These are phyloP conservation scores for Salvia rosmarinus DNA, from an alignment of 257 asterid species.

Conservation along the genomic window DNA sequence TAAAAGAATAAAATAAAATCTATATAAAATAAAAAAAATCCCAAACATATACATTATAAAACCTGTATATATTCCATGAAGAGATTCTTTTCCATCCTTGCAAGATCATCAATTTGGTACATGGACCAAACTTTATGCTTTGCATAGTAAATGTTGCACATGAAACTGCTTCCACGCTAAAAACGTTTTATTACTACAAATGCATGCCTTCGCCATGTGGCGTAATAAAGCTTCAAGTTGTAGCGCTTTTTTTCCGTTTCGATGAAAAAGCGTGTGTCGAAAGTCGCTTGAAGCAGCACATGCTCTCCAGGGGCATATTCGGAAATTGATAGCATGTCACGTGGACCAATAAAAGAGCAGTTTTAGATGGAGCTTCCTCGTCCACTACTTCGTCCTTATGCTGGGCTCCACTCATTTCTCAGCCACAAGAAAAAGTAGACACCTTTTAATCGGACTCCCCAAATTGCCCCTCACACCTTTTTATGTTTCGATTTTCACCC, in stretches of 20 bases:
- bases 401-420: slow-evolving; percentile 17
- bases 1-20: background rate
- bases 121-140: background rate
- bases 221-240: background rate
- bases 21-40: background rate
- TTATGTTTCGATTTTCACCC: background rate
- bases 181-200: slow-evolving; percentile 26
- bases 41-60: background rate
- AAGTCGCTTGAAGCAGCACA: background rate
- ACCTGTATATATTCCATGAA: background rate
- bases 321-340: background rate
- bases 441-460: slow-evolving; percentile 14
- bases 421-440: slow-evolving; percentile 32
- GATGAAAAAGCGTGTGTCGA: background rate
- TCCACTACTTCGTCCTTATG: slow-evolving; percentile 25
- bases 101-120: background rate
- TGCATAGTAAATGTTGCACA: slow-evolving; percentile 6
- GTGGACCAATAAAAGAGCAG: slow-evolving; percentile 38
- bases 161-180: slow-evolving; percentile 3
- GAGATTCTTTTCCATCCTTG: background rate
- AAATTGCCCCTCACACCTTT: slow-evolving; percentile 23
- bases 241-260: slow-evolving; percentile 7
- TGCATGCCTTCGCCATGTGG: background rate
- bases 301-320: background rate
- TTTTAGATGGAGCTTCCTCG: slow-evolving; percentile 35